These are phyloP conservation scores for Penicillium dipodomyicola DNA, from an alignment of 495 filamentous ascomycete species.

Conservation along the genomic window DNA sequence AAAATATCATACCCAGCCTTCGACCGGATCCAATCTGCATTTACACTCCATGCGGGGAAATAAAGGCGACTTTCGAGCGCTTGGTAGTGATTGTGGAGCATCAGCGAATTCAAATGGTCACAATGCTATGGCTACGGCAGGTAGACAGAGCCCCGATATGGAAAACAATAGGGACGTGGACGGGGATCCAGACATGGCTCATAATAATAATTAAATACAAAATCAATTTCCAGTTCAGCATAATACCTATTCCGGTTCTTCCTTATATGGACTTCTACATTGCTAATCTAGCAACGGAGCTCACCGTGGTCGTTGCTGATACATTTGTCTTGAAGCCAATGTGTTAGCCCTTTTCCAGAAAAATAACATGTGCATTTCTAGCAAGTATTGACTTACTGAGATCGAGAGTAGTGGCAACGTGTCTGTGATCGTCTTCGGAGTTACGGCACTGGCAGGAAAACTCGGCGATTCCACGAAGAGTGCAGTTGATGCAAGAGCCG, in stretches of 20 bases:
- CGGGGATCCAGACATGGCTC: not conserved
- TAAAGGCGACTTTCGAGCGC: not conserved
- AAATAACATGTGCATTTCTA: not conserved
- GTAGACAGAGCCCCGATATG: not conserved
- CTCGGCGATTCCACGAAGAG: conserved; percentile 18
- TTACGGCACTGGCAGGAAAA: conserved; percentile 24
- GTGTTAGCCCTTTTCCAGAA: not conserved
- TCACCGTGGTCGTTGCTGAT: conserved; percentile 26
- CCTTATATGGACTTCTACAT: not conserved
- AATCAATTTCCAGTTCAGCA: not conserved
- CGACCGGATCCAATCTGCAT: not conserved
- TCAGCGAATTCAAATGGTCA: not conserved
- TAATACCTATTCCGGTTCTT: too few species aligned
- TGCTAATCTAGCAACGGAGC: conserved; percentile 18
- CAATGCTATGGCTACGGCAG: not conserved
- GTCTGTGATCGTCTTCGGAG: conserved; percentile 13
- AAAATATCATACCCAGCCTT: not conserved
- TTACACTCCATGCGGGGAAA: not conserved
- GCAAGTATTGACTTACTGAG: conserved; percentile 15
- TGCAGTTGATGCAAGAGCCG: conserved; percentile 25
- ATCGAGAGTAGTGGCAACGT: conserved; percentile 18
- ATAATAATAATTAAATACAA: not conserved
- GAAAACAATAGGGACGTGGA: not conserved
- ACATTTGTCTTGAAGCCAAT: conserved; percentile 19
- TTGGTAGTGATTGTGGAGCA: not conserved